Conservation (phyloP, 768 basidiomycete species). For the Leccinum fibrillosum region DNA sequence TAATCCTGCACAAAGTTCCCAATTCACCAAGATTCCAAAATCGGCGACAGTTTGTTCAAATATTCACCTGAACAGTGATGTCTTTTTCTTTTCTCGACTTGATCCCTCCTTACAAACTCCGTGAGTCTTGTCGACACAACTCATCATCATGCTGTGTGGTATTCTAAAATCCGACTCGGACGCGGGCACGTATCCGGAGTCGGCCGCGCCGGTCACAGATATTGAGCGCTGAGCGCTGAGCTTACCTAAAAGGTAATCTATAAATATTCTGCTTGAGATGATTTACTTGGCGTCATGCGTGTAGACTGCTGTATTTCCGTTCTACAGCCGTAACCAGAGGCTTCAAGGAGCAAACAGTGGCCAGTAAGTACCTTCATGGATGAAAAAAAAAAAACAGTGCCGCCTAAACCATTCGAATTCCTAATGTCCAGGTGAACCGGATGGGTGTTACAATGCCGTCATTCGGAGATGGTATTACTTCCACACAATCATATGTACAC, state of each 20-base stretch:
- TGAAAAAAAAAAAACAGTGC: neutral
- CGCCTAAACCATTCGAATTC: neutral
- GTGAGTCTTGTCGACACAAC: constrained; percentile 7
- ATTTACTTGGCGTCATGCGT: neutral
- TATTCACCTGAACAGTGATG: neutral
- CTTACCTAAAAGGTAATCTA: constrained; percentile 1
- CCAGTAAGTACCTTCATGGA: neutral
- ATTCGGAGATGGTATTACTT: neutral
- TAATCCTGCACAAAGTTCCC: neutral
- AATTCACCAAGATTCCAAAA: neutral
- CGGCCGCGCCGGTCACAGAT: too few species aligned
- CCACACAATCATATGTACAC: neutral
- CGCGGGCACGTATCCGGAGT: neutral
- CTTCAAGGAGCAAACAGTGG: neutral
- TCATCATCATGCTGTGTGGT: neutral
- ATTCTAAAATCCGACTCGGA: neutral
- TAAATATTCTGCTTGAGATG: neutral
- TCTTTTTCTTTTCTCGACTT: neutral
- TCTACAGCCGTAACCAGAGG: constrained; percentile 18
- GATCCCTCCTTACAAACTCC: neutral
- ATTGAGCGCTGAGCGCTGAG: neutral
- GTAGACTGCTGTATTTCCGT: constrained; percentile 17
- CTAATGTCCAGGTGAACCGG: neutral
- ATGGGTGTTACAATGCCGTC: neutral
- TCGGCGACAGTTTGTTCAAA: neutral